A percentile compares a stretch with the other conserved stretches of the same genome.
phyloP scores from a whole-genome alignment of 2,329 filamentous ascomycete species.

The Xylariales sp. region DNA sequence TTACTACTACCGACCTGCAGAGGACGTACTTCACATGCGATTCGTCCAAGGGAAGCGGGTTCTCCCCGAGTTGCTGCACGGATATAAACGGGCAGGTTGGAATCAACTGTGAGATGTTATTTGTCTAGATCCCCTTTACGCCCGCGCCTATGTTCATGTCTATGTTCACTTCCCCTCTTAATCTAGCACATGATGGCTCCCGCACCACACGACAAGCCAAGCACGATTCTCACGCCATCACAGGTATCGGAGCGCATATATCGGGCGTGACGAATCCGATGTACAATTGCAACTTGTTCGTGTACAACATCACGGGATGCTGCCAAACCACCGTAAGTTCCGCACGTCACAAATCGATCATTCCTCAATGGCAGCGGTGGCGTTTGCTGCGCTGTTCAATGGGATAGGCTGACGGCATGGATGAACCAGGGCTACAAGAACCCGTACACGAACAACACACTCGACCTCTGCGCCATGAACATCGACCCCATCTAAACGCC shows the following conservation, averaged over 20 bases:
- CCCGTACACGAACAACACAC: slow-evolving; percentile 42
- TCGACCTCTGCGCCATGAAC: slow-evolving; percentile 43
- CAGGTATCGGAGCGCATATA: slow-evolving; percentile 43
- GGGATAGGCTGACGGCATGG: too few species aligned
- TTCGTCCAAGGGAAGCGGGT: slow-evolving; percentile 39
- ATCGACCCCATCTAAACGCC: slow-evolving; percentile 30
- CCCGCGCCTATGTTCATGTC: not conserved
- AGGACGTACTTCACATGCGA: slow-evolving; percentile 41
- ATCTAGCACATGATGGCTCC: not conserved
- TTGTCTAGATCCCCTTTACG: not conserved
- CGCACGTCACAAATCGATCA: not conserved
- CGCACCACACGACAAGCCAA: not conserved
- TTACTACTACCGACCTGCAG: slow-evolving; percentile 7
- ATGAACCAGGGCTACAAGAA: slow-evolving; percentile 44
- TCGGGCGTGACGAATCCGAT: slow-evolving; percentile 41
- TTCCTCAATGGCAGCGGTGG: too few species aligned
- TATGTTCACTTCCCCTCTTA: not conserved
- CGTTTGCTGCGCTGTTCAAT: too few species aligned
- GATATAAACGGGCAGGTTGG: slow-evolving; percentile 46
- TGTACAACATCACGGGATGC: slow-evolving; percentile 47
- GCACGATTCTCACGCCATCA: slow-evolving; percentile 7
- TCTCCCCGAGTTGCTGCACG: slow-evolving; percentile 43
- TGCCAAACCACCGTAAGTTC: slow-evolving; percentile 44
- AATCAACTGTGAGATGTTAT: slow-evolving; percentile 42
- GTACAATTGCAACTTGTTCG: slow-evolving; percentile 45